Percentiles rank a stretch among this genome's conserved stretches.
Conservation (phyloP, 192 early-diverging fungal genomes). For the Backusella macrospora region DNA sequence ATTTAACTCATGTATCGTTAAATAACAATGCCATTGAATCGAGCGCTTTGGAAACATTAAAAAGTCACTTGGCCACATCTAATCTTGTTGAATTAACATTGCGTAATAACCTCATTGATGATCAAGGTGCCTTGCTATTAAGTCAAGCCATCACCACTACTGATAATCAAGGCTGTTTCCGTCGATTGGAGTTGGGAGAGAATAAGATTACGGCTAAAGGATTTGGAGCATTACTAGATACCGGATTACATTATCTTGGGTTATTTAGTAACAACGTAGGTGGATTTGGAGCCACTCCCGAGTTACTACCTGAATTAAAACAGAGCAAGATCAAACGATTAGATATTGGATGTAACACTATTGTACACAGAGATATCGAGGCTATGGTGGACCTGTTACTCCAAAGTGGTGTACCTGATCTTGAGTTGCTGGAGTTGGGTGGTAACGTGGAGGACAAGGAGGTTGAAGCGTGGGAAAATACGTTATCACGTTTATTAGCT, state of each 20-base stretch:
- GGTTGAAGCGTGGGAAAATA: conserved; percentile 43
- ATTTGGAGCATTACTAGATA: conserved; percentile 43
- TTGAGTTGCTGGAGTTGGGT: conserved; percentile 50
- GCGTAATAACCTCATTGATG: conserved; percentile 48
- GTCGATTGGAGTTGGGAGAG: conserved; percentile 46
- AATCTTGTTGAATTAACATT: conserved; percentile 39
- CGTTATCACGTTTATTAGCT: conserved; percentile 38
- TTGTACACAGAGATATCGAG: conserved; percentile 43
- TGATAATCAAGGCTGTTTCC: neutral
- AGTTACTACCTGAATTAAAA: conserved; percentile 20
- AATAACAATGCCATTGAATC: conserved; percentile 49
- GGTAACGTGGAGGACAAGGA: conserved; percentile 50
- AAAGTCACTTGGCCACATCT: conserved; percentile 28
- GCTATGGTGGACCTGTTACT: conserved; percentile 46
- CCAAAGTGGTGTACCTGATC: conserved; percentile 37
- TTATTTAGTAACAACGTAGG: conserved; percentile 48
- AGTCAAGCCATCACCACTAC: conserved; percentile 15
- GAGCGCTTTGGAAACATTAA: conserved; percentile 33
- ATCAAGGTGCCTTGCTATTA: conserved; percentile 43
- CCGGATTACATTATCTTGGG: conserved; percentile 42
- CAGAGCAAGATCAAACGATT: conserved; percentile 31
- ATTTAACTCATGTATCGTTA: conserved; percentile 45
- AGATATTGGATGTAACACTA: conserved; percentile 54
- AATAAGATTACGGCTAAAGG: conserved; percentile 46
- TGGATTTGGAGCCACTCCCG: conserved; percentile 36